Conservation (phyloP, 2,329 filamentous ascomycete genomes). For the Pyrenophora teres region DNA sequence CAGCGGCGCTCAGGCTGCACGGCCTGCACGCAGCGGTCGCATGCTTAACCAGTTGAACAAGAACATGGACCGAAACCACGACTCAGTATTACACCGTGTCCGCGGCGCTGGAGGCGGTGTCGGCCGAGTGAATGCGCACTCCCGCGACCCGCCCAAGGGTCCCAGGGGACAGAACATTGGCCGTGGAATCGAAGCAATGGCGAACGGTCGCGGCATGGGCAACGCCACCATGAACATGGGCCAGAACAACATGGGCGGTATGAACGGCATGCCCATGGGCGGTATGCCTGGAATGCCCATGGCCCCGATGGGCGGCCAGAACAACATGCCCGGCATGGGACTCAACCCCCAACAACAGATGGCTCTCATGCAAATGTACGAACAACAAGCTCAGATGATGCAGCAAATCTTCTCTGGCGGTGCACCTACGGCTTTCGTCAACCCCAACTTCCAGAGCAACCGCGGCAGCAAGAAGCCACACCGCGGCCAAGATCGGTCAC, state of each 20-base stretch:
- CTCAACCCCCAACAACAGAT: conserved; percentile 73
- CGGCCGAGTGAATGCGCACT: conserved; percentile 80
- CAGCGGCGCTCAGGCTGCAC: conserved; percentile 43
- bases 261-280: conserved; percentile 42
- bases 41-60: conserved; percentile 85
- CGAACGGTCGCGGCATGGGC: conserved; percentile 47
- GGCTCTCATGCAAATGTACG: conserved; percentile 75
- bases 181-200: conserved; percentile 43
- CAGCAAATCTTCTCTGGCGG: conserved; percentile 46
- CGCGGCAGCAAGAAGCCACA: conserved; percentile 61
- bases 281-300: conserved; percentile 42
- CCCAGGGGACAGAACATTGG: conserved; percentile 59
- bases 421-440: conserved; percentile 57
- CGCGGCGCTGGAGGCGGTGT: conserved; percentile 71
- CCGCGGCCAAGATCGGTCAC: conserved; percentile 64
- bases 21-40: conserved; percentile 64
- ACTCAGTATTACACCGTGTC: conserved; percentile 79
- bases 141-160: conserved; percentile 71
- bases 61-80: conserved; percentile 76
- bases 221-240: conserved; percentile 40
- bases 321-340: conserved; percentile 54
- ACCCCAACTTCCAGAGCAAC: conserved; percentile 57
- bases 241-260: conserved; percentile 47
- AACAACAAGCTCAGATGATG: conserved; percentile 74
- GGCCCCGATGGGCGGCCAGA: conserved; percentile 44